These are phyloP conservation scores for Solanum boliviense DNA, from an alignment of 257 asterid genomes.

Conservation along the genomic window DNA sequence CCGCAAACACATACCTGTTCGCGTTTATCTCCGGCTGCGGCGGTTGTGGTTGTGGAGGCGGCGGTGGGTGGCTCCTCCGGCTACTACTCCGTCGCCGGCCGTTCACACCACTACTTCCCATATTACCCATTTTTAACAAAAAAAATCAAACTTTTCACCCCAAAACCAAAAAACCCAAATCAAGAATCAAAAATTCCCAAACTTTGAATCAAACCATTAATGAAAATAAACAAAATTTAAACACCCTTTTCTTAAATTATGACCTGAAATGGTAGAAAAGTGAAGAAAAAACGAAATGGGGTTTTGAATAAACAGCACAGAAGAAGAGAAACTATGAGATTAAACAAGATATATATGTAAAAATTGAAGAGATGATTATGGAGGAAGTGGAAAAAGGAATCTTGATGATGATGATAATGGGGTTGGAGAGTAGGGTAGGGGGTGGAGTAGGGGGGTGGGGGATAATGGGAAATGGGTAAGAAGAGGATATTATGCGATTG, in stretches of 20 bases:
- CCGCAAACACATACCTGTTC: slow-evolving; percentile 88
- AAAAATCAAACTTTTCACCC: neutral
- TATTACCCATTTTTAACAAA: slow-evolving; percentile 54
- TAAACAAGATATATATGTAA: neutral
- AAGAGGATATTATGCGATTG: neutral
- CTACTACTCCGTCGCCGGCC: slow-evolving; percentile 53
- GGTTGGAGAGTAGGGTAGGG: neutral
- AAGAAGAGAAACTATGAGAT: neutral
- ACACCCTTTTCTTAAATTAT: neutral
- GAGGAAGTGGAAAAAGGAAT: neutral
- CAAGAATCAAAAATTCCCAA: neutral
- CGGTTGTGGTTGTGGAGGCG: slow-evolving; percentile 58
- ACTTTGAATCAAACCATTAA: neutral
- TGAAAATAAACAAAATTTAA: neutral
- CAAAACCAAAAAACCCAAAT: neutral
- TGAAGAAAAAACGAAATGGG: neutral
- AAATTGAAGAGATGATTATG: neutral
- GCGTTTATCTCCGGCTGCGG: slow-evolving; percentile 73
- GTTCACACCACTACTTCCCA: slow-evolving; percentile 66
- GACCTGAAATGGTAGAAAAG: neutral
- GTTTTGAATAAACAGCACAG: neutral
- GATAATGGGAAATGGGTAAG: slow-evolving; percentile 1
- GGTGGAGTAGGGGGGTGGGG: neutral
- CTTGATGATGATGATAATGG: neutral
- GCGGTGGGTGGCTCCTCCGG: slow-evolving; percentile 58